These are phyloP conservation scores for Knufia petricola DNA, from an alignment of 2,329 filamentous ascomycete species.

Conservation along the genomic window DNA sequence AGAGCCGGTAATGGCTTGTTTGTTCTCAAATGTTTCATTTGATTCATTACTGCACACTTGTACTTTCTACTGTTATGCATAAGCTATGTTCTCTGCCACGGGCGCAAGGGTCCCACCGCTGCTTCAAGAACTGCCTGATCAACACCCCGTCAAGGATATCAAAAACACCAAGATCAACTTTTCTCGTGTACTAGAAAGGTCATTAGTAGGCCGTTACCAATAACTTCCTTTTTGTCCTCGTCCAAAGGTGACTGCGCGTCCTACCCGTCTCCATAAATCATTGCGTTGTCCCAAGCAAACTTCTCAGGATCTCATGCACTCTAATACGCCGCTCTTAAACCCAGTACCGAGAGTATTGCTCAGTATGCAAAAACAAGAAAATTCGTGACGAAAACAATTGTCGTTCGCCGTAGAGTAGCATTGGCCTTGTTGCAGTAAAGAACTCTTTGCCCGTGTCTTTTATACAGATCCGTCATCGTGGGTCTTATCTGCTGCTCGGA, in stretches of 20 bases:
- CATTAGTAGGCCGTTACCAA: conserved; percentile 1
- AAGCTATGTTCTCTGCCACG: background rate
- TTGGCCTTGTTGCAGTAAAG: background rate
- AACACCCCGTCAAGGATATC: background rate
- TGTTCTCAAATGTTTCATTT: background rate
- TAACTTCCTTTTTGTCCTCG: background rate
- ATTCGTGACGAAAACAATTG: conserved; percentile 1
- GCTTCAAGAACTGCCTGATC: background rate
- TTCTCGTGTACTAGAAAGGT: conserved; percentile 2
- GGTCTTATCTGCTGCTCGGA: background rate
- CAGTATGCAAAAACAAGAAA: conserved; percentile 9
- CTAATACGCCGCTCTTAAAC: background rate
- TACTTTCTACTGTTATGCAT: background rate
- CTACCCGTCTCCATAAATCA: background rate
- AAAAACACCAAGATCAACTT: background rate
- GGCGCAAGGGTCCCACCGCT: background rate
- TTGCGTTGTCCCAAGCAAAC: background rate
- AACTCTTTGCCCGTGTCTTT: background rate
- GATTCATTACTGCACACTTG: background rate
- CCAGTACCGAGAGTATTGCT: background rate
- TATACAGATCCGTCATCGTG: background rate
- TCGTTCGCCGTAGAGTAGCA: background rate
- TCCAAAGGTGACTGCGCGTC: background rate
- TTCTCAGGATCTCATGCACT: background rate
- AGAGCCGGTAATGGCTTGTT: background rate